Base-by-base conservation (phyloP, 1,284 basidiomycete species). In the Leccinum pseudoinsigne region DNA sequence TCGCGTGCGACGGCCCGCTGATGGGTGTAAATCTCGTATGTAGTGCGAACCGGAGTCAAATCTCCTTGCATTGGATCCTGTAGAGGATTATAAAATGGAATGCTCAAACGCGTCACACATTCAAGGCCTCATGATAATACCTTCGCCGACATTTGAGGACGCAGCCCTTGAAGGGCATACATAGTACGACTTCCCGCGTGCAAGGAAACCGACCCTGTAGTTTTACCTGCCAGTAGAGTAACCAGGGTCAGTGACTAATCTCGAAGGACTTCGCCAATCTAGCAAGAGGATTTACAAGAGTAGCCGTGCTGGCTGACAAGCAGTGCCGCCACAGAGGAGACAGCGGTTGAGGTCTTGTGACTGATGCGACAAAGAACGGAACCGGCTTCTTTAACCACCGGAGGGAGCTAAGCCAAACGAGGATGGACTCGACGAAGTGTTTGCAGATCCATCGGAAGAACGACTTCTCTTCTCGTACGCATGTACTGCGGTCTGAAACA, bases 221-320 rank as follows among this genome's bases (percentile, higher is more conserved):
- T n/a, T 4, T 26, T 26, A n/a, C 28, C 16, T 34, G 42, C n/a
- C 42, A 45, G n/a, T 50, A 42, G 64, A 55, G 57, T 64, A n/a
- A 16, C 12, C 34, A 66, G 55, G 64, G 63, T 40, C 55, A 53
- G 4, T 5, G 36, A 38, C 36, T 36, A 11, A 50, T 42, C 53
- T 50, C 6, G 18, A 21, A 67, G 55, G 9, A 36, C 16, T 8
- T 45, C 23, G 42, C 26, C 14, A 64, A 40, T 26, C 42, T 31
- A 18, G 42, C 4, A 10, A 31, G 34, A 18, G 38, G n/a, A 8
- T 18, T 31, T 12, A 36, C 9, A n/a, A 12, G 34, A 36, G 16
- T 21, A 50, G 42, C 12, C 9, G 31, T n/a, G n/a, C 12, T 38
- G 40, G 28, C 31, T 9, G 3, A 40, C 34, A 7, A 42, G 62